Percentiles rank a stretch among this genome's conserved stretches.
phyloP scores from a whole-genome alignment of 2,329 filamentous ascomycete genomes.

The Aspergillus alliaceus region DNA sequence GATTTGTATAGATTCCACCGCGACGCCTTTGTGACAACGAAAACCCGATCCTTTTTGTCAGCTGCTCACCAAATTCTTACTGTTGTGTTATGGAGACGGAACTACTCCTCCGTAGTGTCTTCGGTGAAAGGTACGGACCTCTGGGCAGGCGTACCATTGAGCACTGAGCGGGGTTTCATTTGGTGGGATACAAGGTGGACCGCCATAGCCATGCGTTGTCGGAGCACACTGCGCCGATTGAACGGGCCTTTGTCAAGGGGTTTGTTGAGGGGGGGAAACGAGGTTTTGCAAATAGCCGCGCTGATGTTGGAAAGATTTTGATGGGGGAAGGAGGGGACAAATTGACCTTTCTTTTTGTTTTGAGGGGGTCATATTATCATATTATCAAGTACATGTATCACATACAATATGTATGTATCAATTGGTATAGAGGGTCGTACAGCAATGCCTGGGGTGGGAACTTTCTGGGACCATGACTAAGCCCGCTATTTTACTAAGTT shows the following conservation, averaged over 20 bases:
- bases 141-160: conserved; percentile 8
- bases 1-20: neutral
- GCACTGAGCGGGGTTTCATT: conserved; percentile 5
- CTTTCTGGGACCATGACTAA: too few species aligned
- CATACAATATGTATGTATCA: too few species aligned
- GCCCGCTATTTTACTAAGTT: too few species aligned
- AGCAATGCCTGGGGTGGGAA: too few species aligned
- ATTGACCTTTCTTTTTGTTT: too few species aligned
- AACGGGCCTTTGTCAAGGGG: neutral
- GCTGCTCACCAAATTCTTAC: neutral
- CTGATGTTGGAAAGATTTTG: neutral
- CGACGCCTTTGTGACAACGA: neutral
- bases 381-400: too few species aligned
- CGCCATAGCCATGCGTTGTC: conserved; percentile 11
- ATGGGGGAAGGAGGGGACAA: neutral
- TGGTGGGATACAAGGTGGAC: conserved; percentile 13
- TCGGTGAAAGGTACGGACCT: conserved; percentile 14
- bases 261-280: neutral
- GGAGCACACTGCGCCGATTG: conserved; percentile 36
- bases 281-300: neutral
- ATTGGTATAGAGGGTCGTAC: too few species aligned
- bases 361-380: too few species aligned
- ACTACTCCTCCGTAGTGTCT: neutral
- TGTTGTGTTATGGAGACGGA: neutral
- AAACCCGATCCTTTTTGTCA: neutral